phyloP scores from a whole-genome alignment of 1,284 basidiomycete species.

The Leucoagaricus sp. region DNA sequence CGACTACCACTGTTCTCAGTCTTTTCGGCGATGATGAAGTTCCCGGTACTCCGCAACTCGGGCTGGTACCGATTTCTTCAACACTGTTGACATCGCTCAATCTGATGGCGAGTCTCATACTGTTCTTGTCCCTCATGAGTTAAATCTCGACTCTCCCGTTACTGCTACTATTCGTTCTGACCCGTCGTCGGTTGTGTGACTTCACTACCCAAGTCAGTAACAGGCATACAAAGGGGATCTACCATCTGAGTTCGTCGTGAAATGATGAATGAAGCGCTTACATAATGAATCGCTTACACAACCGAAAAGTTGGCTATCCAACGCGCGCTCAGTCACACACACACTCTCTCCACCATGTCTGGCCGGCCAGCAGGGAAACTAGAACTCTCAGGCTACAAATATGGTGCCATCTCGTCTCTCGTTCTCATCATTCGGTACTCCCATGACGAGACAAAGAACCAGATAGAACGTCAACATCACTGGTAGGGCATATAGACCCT shows the following conservation, averaged over 20 bases:
- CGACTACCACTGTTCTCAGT: conserved; percentile 80
- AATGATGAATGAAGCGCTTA: too few species aligned
- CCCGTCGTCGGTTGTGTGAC: too few species aligned
- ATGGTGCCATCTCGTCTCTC: conserved; percentile 86
- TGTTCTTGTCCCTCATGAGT: too few species aligned
- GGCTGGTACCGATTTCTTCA: conserved; percentile 88
- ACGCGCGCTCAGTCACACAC: not conserved
- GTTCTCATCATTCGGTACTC: conserved; percentile 75
- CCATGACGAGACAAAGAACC: conserved; percentile 92
- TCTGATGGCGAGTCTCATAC: conserved; percentile 52
- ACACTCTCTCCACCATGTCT: conserved; percentile 34
- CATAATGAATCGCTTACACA: not conserved
- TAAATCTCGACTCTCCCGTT: too few species aligned
- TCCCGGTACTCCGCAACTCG: conserved; percentile 59
- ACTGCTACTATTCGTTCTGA: too few species aligned
- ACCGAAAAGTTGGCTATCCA: too few species aligned
- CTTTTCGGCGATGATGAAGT: conserved; percentile 82
- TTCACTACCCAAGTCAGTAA: too few species aligned
- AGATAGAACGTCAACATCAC: conserved; percentile 92
- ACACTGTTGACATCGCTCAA: conserved; percentile 64
- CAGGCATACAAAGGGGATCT: too few species aligned
- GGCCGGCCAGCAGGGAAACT: conserved; percentile 55
- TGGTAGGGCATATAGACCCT: conserved; percentile 89
- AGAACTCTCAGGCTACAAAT: conserved; percentile 87
- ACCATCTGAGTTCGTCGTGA: too few species aligned